phyloP scores from a whole-genome alignment of 495 filamentous ascomycete species.

The Penicillium maclennaniae region DNA sequence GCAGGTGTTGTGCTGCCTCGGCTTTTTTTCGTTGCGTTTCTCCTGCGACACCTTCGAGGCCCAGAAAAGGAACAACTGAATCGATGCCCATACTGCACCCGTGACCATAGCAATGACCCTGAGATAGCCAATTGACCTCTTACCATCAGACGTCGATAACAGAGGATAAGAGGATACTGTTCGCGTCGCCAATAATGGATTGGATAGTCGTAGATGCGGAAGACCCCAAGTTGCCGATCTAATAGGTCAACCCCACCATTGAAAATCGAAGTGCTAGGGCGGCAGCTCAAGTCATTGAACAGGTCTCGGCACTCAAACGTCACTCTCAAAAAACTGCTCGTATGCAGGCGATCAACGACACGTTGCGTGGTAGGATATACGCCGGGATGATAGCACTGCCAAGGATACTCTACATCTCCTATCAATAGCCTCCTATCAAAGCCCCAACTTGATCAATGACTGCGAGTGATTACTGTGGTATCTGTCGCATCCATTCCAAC shows the following conservation, averaged over 20 bases:
- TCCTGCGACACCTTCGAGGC: slow-evolving; percentile 37
- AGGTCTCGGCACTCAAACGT: slow-evolving; percentile 29
- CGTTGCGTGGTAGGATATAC: slow-evolving; percentile 28
- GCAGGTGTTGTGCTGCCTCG: slow-evolving; percentile 21
- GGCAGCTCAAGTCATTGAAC: slow-evolving; percentile 36
- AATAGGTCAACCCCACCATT: slow-evolving; percentile 33
- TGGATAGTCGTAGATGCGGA: slow-evolving; percentile 38
- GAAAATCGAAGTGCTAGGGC: slow-evolving; percentile 28
- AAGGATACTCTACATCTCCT: slow-evolving; percentile 31
- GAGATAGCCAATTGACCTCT: slow-evolving; percentile 31
- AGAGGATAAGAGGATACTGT: slow-evolving; percentile 36
- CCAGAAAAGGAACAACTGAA: slow-evolving; percentile 32
- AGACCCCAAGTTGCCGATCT: slow-evolving; percentile 37
- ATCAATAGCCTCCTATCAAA: slow-evolving; percentile 28
- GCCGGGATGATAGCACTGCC: slow-evolving; percentile 32
- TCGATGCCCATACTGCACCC: slow-evolving; percentile 31
- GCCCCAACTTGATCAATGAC: slow-evolving; percentile 27
- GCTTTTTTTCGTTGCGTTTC: slow-evolving; percentile 32
- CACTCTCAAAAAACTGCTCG: slow-evolving; percentile 35
- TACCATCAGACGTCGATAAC: slow-evolving; percentile 14
- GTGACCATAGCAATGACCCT: slow-evolving; percentile 30
- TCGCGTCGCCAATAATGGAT: slow-evolving; percentile 33
- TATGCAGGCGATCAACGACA: slow-evolving; percentile 31
- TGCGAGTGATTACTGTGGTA: slow-evolving; percentile 34
- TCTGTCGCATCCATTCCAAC: slow-evolving; percentile 26